Percentiles rank a stretch among this genome's conserved stretches.
Evolutionary conservation across 495 filamentous ascomycete species (phyloP).

Genomic region (Tuber umbilicatum): DNA sequence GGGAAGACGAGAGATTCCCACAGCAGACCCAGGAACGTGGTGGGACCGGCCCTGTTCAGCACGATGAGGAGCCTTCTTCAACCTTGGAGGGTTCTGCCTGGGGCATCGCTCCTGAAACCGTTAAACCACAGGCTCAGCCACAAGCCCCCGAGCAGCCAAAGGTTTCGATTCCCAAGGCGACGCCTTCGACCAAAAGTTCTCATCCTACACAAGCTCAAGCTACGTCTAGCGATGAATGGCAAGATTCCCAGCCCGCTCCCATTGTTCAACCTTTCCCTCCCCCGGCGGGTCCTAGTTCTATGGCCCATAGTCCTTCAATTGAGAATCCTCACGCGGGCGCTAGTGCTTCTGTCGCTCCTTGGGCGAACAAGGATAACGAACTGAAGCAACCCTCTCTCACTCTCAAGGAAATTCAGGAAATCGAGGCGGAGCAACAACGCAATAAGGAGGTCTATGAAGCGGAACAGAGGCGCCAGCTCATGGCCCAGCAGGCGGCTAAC

Average conservation of each 20-base stretch:
- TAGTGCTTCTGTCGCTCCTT: constrained; percentile 72
- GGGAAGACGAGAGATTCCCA: constrained; percentile 26
- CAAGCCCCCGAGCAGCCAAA: constrained; percentile 24
- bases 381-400: constrained; percentile 85
- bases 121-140: constrained; percentile 21
- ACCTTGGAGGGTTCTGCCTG: neutral
- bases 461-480: constrained; percentile 66
- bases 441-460: constrained; percentile 78
- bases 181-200: constrained; percentile 42
- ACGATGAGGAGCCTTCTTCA: neutral
- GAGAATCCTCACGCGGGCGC: constrained; percentile 47
- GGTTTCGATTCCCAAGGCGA: constrained; percentile 28
- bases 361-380: constrained; percentile 67
- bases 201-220: constrained; percentile 52
- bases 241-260: constrained; percentile 28
- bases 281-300: constrained; percentile 25
- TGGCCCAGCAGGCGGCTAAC: constrained; percentile 74
- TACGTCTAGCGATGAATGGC: constrained; percentile 13
- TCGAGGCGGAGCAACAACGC: constrained; percentile 88
- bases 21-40: constrained; percentile 35
- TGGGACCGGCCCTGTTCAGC: neutral
- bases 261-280: constrained; percentile 41
- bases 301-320: constrained; percentile 43
- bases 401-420: constrained; percentile 92
- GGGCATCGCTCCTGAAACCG: neutral